Conservation (phyloP, 331 rosid genomes). For the Dryas integrifolia region DNA sequence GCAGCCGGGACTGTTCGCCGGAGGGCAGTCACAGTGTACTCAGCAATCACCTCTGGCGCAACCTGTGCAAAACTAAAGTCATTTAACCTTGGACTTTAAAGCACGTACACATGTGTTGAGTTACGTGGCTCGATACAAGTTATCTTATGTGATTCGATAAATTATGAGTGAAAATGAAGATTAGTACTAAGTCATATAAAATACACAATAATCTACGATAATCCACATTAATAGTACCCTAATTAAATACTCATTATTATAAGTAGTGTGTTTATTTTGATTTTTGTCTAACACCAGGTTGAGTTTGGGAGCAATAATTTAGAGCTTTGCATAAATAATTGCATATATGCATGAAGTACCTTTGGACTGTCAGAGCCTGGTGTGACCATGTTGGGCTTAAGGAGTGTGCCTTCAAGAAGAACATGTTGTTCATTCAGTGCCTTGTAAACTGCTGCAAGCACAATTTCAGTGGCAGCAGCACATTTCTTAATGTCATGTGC, state of each 20-base stretch:
- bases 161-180: too few species aligned
- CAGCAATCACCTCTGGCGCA: constrained; percentile 64
- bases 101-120: too few species aligned
- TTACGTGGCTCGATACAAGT: too few species aligned
- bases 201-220: too few species aligned
- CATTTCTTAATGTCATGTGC: constrained; percentile 66
- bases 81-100: not conserved
- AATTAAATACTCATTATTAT: too few species aligned
- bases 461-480: constrained; percentile 86
- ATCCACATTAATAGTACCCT: too few species aligned
- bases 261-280: too few species aligned
- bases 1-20: constrained; percentile 91
- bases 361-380: constrained; percentile 90
- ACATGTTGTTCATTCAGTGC: constrained; percentile 93
- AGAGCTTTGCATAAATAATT: not conserved
- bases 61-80: constrained; percentile 42
- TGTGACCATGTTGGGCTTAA: constrained; percentile 97
- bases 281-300: too few species aligned
- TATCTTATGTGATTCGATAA: too few species aligned
- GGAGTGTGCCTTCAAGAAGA: constrained; percentile 93
- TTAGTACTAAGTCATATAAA: too few species aligned
- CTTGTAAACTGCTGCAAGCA: constrained; percentile 90
- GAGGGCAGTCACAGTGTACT: constrained; percentile 73
- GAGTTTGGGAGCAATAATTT: not conserved
- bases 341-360: constrained; percentile 33